phyloP scores from a whole-genome alignment of 257 asterid species.

The Cordia subcordata region DNA sequence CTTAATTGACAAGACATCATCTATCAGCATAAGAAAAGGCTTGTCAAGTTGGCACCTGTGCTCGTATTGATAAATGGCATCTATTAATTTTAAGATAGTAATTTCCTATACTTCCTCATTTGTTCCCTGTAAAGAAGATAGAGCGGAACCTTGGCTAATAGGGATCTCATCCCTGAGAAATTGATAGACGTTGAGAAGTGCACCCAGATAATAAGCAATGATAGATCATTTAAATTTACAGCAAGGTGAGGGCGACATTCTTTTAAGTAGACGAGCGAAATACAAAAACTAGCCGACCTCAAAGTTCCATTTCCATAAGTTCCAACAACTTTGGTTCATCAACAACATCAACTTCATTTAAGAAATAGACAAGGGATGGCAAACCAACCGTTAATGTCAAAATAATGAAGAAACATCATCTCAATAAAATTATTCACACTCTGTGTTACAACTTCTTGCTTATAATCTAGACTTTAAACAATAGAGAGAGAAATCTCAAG shows the following conservation, averaged over 20 bases:
- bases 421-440: too few relatives aligned
- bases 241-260: background rate
- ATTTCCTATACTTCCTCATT: slow-evolving; percentile 82
- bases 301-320: slow-evolving; percentile 96
- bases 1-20: slow-evolving; percentile 99
- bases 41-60: slow-evolving; percentile 88
- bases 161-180: slow-evolving; percentile 99
- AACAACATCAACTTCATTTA: slow-evolving; percentile 89
- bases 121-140: slow-evolving; percentile 91
- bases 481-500: background rate
- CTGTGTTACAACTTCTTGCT: slow-evolving; percentile 1
- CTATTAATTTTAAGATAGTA: slow-evolving; percentile 89
- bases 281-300: background rate
- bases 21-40: slow-evolving; percentile 94
- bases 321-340: slow-evolving; percentile 93
- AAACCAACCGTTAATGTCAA: slow-evolving; percentile 91
- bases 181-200: slow-evolving; percentile 84
- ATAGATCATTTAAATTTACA: slow-evolving; percentile 1
- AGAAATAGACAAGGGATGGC: slow-evolving; percentile 93
- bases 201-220: slow-evolving; percentile 34
- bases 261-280: background rate
- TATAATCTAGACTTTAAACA: background rate
- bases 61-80: slow-evolving; percentile 87
- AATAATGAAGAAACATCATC: slow-evolving; percentile 5
- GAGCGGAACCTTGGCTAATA: slow-evolving; percentile 90